Evolutionary conservation across 1,139 yeast genomes (phyloP), one percentile per base, ranked within the genome.

Genomic region (Debaryomyces singareniensis): DNA sequence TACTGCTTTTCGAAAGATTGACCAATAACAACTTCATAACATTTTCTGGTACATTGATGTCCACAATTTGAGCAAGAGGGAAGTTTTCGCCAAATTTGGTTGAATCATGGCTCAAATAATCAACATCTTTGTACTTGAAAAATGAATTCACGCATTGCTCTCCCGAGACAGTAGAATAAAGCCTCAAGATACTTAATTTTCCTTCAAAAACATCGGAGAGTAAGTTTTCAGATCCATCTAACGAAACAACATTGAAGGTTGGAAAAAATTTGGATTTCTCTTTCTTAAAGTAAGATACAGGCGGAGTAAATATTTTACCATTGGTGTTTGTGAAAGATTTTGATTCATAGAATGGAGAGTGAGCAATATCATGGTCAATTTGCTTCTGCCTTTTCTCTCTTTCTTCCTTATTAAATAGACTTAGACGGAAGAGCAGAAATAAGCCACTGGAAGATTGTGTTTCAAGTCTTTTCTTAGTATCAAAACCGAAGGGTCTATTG

Each of bases 191-290:
- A 18, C 77, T 75, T n/a, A 78, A 65, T 33, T 78, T 75, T 5
- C 71, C 72, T 25, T 56, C 48, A n/a, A 78, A 51, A 0, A 57
- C 33, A 13, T 54, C 56, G 36, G 50, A 54, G 27, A 68, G 44
- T 25, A 60, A 50, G 18, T 62, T 56, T 16, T 57, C 51, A n/a
- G 58, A 53, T 2, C 65, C 57, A 4, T 60, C 47, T 26, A 91
- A 51, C 1, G 80, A 68, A 15, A 66, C 67, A 0, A 84, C 94
- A 18, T 59, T 53, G 36, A 91, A 66, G 47, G 87, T 87, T n/a
- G 97, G 96, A 58, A 91, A 85, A 49, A 74, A 91, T 32, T 78
- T 61, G 0, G 97, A 69, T 46, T 74, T 80, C n/a, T 83, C 93
- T 6, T 65, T 58, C 36, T 71, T 74, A 69, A 91, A 87, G 42